These are phyloP conservation scores for Cymbopogon flexuosus DNA, from an alignment of 202 grass and related monocot species.

Conservation along the genomic window DNA sequence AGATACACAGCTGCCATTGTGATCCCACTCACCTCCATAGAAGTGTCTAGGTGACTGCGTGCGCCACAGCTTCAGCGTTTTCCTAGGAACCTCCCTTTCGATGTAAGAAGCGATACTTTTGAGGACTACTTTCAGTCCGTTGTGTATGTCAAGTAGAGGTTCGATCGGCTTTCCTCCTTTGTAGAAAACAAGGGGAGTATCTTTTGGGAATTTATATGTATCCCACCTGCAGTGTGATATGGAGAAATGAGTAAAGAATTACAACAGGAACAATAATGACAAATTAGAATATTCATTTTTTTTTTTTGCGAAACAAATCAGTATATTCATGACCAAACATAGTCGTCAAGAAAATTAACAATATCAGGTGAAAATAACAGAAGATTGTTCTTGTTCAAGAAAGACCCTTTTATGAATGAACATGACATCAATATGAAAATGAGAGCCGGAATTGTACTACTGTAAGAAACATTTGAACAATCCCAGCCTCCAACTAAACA, in stretches of 20 bases:
- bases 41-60: constrained; percentile 90
- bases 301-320: background rate
- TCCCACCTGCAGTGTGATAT: constrained; percentile 57
- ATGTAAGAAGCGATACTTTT: constrained; percentile 76
- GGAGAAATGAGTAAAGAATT: constrained; percentile 5
- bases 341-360: background rate
- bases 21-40: constrained; percentile 82
- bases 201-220: constrained; percentile 76
- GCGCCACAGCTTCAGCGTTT: constrained; percentile 73
- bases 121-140: constrained; percentile 72
- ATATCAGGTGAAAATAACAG: background rate
- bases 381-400: background rate
- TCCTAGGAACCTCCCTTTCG: constrained; percentile 70
- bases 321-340: background rate
- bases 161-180: constrained; percentile 63
- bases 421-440: background rate
- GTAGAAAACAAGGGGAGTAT: constrained; percentile 86
- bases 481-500: background rate
- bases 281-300: background rate
- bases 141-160: constrained; percentile 53
- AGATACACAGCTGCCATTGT: constrained; percentile 75
- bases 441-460: background rate
- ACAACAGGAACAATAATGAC: background rate
- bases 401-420: background rate
- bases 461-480: background rate